Evolutionary conservation across 176 grass and related monocot species (phyloP).

Genomic region (Oropetium thomaeum): DNA sequence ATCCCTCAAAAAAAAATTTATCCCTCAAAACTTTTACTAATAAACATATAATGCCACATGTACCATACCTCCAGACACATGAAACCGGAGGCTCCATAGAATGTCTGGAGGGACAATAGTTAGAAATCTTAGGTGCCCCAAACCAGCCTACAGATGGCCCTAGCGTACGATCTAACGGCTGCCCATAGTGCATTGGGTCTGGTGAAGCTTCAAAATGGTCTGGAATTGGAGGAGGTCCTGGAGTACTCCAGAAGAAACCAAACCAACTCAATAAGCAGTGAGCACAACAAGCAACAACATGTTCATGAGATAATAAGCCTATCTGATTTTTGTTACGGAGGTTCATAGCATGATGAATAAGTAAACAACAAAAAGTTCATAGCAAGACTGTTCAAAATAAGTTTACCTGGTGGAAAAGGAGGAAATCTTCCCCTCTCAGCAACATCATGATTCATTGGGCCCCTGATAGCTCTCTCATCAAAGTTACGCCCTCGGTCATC

Average conservation of each 20-base stretch:
- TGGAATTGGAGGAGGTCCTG: conserved; percentile 31
- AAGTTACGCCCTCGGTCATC: conserved; percentile 40
- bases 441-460: conserved; percentile 53
- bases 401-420: conserved; percentile 41
- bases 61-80: conserved; percentile 54
- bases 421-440: conserved; percentile 44
- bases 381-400: not conserved
- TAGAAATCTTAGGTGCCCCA: conserved; percentile 44
- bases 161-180: conserved; percentile 50
- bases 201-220: conserved; percentile 56
- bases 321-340: not conserved
- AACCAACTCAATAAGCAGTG: not conserved
- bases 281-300: conserved; percentile 14
- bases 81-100: conserved; percentile 59
- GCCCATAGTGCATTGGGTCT: conserved; percentile 52
- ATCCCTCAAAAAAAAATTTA: too few relatives aligned
- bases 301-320: not conserved
- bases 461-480: conserved; percentile 60
- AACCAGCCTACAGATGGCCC: conserved; percentile 66
- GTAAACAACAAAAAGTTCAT: not conserved
- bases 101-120: conserved; percentile 50
- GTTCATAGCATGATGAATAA: conserved; percentile 3
- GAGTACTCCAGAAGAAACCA: conserved; percentile 31
- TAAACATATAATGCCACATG: not conserved
- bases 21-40: not conserved